Percentiles rank a stretch among this genome's conserved stretches.
phyloP scores from a whole-genome alignment of 352 stramenopile genomes.

The Phytophthora agathidicida region DNA sequence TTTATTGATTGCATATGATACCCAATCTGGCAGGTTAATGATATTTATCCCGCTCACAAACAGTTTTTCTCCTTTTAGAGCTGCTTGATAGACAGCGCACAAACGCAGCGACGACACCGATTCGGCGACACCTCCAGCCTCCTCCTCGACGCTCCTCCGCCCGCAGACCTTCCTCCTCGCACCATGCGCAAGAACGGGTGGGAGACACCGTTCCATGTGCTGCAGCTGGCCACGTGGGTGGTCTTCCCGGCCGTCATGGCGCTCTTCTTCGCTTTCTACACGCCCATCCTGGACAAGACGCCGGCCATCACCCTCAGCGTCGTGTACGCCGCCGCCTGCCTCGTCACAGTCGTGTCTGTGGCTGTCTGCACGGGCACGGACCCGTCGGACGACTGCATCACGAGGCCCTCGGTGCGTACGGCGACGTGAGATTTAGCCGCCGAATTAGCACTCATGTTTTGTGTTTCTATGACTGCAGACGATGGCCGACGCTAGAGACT shows the following conservation, averaged over 20 bases:
- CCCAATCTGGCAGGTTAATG: no score
- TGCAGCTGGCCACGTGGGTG: conserved; percentile 85
- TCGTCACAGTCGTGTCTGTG: conserved; percentile 63
- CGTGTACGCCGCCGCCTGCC: conserved; percentile 57
- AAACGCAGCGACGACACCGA: conserved; percentile 14
- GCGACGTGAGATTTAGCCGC: not conserved
- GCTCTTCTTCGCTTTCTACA: conserved; percentile 86
- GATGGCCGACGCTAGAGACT: conserved; percentile 34
- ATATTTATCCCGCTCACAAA: no score
- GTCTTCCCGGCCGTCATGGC: conserved; percentile 81
- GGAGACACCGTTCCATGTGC: conserved; percentile 80
- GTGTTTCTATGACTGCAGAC: conserved; percentile 30
- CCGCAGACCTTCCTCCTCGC: not conserved
- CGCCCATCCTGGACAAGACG: conserved; percentile 61
- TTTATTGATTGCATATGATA: no score
- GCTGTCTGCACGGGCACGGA: conserved; percentile 71
- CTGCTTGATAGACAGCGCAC: conserved; percentile 36
- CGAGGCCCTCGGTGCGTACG: conserved; percentile 64
- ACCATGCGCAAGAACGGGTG: conserved; percentile 80
- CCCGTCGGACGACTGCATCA: conserved; percentile 79
- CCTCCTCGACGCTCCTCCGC: conserved; percentile 1
- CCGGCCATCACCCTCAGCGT: conserved; percentile 56
- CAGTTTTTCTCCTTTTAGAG: conserved; percentile 22
- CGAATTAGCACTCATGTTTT: conserved; percentile 1
- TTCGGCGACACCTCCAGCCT: conserved; percentile 21